Percentiles rank a stretch among this genome's conserved stretches.
Evolutionary conservation across 768 basidiomycete genomes (phyloP).

Genomic region (Xerocomus brunneocitrinus): DNA sequence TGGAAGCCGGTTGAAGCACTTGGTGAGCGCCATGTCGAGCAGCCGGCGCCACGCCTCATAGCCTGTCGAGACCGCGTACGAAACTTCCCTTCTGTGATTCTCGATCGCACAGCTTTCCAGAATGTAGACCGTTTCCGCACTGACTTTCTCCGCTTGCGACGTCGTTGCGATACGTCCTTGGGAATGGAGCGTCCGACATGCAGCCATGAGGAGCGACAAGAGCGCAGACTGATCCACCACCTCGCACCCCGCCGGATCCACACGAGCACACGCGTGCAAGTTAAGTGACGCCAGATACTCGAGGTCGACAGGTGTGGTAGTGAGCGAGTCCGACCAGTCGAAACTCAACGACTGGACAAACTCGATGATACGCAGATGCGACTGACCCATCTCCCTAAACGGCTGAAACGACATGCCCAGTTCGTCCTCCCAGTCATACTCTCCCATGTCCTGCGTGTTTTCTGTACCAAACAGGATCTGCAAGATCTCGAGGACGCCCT

Average conservation of each 20-base stretch:
- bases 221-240: slow-evolving; percentile 74
- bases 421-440: slow-evolving; percentile 37
- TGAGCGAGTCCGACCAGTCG: slow-evolving; percentile 78
- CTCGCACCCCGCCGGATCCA: slow-evolving; percentile 71
- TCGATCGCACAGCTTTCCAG: slow-evolving; percentile 81
- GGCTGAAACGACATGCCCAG: slow-evolving; percentile 39
- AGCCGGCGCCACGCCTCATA: slow-evolving; percentile 84
- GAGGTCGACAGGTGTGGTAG: slow-evolving; percentile 52
- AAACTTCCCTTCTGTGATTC: slow-evolving; percentile 82
- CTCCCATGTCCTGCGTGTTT: slow-evolving; percentile 39
- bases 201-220: slow-evolving; percentile 58
- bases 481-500: slow-evolving; percentile 68
- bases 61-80: slow-evolving; percentile 61
- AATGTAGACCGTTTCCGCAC: slow-evolving; percentile 67
- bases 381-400: slow-evolving; percentile 74
- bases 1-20: slow-evolving; percentile 80
- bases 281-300: slow-evolving; percentile 64
- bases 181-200: slow-evolving; percentile 57
- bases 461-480: slow-evolving; percentile 77
- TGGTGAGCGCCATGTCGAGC: slow-evolving; percentile 79
- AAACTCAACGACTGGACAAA: slow-evolving; percentile 83
- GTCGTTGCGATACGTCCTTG: slow-evolving; percentile 64
- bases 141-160: slow-evolving; percentile 61
- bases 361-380: slow-evolving; percentile 82
- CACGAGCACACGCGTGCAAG: slow-evolving; percentile 63